A percentile compares a stretch with the other conserved stretches of the same genome.
Evolutionary conservation across 805 yeast genomes (phyloP).

Genomic region (Schizosaccharomyces octosporus): DNA sequence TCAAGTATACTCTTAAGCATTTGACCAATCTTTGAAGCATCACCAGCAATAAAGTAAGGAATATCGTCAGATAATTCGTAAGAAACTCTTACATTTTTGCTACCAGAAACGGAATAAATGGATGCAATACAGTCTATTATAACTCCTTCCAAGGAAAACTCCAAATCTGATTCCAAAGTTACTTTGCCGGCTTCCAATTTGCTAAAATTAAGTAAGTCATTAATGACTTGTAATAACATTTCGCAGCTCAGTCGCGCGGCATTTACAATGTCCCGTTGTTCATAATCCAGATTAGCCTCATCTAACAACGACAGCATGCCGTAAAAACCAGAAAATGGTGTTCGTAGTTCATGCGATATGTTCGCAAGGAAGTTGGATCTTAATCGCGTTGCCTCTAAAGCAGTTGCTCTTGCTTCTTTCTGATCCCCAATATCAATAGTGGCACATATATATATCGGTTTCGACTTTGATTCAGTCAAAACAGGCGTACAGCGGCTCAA

Average conservation of each 20-base stretch:
- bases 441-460: conserved; percentile 8
- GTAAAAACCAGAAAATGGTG: conserved; percentile 29
- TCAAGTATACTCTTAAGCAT: conserved; percentile 28
- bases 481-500: conserved; percentile 7
- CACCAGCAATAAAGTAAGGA: conserved; percentile 20
- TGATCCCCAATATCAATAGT: conserved; percentile 9
- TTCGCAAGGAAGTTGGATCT: conserved; percentile 29
- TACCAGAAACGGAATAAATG: conserved; percentile 23
- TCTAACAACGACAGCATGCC: conserved; percentile 26
- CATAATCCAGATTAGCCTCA: conserved; percentile 21
- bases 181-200: conserved; percentile 33
- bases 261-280: conserved; percentile 28
- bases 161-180: conserved; percentile 20
- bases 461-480: conserved; percentile 4
- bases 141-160: conserved; percentile 22
- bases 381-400: conserved; percentile 6
- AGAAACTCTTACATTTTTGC: conserved; percentile 22
- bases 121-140: conserved; percentile 23
- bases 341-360: conserved; percentile 34
- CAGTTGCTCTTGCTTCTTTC: conserved; percentile 9
- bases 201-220: conserved; percentile 29
- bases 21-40: conserved; percentile 26
- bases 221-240: conserved; percentile 27
- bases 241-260: conserved; percentile 27
- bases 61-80: conserved; percentile 16